Base-by-base conservation (phyloP, 2,329 filamentous ascomycete species). In the Dactylellina sp. region DNA sequence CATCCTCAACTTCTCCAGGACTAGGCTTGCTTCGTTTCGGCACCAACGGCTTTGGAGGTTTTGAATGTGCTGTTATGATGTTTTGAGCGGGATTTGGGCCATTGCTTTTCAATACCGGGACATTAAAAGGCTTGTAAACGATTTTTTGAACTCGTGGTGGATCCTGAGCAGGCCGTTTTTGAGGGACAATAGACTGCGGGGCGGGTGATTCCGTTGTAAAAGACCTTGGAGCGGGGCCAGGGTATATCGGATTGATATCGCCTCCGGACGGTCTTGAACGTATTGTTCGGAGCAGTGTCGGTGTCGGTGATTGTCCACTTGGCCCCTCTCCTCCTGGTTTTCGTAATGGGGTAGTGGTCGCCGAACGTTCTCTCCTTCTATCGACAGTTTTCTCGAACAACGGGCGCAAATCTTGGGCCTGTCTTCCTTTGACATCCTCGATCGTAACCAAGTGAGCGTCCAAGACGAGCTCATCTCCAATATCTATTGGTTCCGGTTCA, bases 381-480 rank as follows among this genome's bases (percentile, higher is more conserved):
- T 74, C 70, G 0, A 74, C 70, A 14, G 70, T 74, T 39, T 74
- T 74, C 32, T 74, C 70, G 49, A 77, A 78, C 20, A 78, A 25
- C 32, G 77, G 75, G 11, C 75, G 57, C 12, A 78, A 52, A 55
- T 78, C 77, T 40, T 78, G 77, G 7, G 77, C 50, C 28, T 77
- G 76, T n/a, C 70, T 75, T 47, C 75, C 75, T 22, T 74, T 76
- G 22, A 77, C 75, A 46, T 78, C 77, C 22, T 78, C 77, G 25
- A 78, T 72, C 1, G 77, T 77, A 9, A 78, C 74, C 16, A 78
- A 68, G 49, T 78, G 77, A 20, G 76, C 61, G 63, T 78, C 77
- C 46, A 78, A 77, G 49, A 78, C 70, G 25, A 78, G 59, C 37
- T 78, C 76, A 16, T 78, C 77, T 28, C 77, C 77, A 24, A 77